Evolutionary conservation across 441 rosid species (phyloP), one percentile per base, ranked within the genome.

Genomic region (Erodium moschatum): DNA sequence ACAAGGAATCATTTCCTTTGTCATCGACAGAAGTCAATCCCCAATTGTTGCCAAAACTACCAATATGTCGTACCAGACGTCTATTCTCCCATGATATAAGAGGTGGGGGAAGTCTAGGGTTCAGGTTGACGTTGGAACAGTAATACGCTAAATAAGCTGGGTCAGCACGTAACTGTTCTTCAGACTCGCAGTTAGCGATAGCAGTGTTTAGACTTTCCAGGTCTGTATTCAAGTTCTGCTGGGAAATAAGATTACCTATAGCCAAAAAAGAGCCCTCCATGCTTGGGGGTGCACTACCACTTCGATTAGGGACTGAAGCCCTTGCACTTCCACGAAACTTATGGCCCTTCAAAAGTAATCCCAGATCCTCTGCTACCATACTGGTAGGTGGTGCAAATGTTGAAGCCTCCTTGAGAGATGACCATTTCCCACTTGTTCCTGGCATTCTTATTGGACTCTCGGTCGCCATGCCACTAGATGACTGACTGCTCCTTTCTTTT

Each of bases 221-320:
- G 69, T 67, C 79, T 24, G 64, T 8, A 70, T 73, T 75, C 20
- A 24, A 61, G 65, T 66, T 71, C 33, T 74, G 81, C 75, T 62
- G 82, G 58, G 79, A 84, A 65, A 77, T 73, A 18, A 86, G 76
- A 67, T 79, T 77, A 61, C 79, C 77, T 7, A 83, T 75, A 8
- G 86, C 88, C 66, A 80, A 66, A 75, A 82, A 74, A 7, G 88
- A 86, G 13, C 91, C 88, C 67, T 86, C 88, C 78, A 86, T 79
- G 76, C 72, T 86, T n/a, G 87, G 88, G 3, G 91, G 91, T 1
- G 91, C 91, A 76, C 87, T 83, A 21, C 87, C 91, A 71, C 87
- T 86, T 56, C 90, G 84, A 68, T 81, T 72, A 64, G 90, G 90
- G 67, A 69, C 83, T 16, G 64, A 64, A 65, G 67, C 80, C 70